These are phyloP conservation scores for Fusarium sp. DNA, from an alignment of 2,329 filamentous ascomycete species.

Conservation along the genomic window DNA sequence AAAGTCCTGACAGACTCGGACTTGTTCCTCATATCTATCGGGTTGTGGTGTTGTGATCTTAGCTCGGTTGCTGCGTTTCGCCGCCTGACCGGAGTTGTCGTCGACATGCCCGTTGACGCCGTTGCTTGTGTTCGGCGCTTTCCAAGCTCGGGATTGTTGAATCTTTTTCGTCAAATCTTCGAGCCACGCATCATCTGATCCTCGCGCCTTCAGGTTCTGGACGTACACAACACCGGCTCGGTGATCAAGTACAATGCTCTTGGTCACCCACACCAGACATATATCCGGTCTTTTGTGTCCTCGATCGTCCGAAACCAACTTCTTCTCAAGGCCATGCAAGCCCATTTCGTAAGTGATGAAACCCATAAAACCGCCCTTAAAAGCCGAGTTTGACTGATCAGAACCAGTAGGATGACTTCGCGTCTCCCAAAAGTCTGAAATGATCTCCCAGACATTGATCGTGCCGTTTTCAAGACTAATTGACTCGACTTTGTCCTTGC, in stretches of 20 bases:
- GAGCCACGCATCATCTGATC: conserved; percentile 53
- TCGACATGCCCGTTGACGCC: conserved; percentile 28
- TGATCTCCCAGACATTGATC: conserved; percentile 64
- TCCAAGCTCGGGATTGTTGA: conserved; percentile 54
- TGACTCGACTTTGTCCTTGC: conserved; percentile 23
- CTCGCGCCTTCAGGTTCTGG: conserved; percentile 62
- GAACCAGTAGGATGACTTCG: conserved; percentile 47
- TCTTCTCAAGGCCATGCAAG: conserved; percentile 59
- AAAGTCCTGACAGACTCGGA: conserved; percentile 77
- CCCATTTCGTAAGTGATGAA: conserved; percentile 90
- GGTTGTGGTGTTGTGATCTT: conserved; percentile 59
- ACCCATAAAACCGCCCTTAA: conserved; percentile 88
- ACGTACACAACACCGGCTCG: conserved; percentile 72
- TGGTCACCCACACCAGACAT: conserved; percentile 81
- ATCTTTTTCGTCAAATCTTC: conserved; percentile 51
- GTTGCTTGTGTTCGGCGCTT: conserved; percentile 17
- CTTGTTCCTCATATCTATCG: conserved; percentile 74
- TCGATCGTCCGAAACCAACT: conserved; percentile 46
- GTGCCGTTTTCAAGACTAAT: conserved; percentile 47
- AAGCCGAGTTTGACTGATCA: conserved; percentile 61
- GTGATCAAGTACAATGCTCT: conserved; percentile 85
- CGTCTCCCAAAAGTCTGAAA: conserved; percentile 61
- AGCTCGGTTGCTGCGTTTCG: background rate
- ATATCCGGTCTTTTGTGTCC: conserved; percentile 74
- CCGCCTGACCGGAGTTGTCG: conserved; percentile 9